These are phyloP conservation scores for Globisporangium radiosum DNA, from an alignment of 352 stramenopile species.

Conservation along the genomic window DNA sequence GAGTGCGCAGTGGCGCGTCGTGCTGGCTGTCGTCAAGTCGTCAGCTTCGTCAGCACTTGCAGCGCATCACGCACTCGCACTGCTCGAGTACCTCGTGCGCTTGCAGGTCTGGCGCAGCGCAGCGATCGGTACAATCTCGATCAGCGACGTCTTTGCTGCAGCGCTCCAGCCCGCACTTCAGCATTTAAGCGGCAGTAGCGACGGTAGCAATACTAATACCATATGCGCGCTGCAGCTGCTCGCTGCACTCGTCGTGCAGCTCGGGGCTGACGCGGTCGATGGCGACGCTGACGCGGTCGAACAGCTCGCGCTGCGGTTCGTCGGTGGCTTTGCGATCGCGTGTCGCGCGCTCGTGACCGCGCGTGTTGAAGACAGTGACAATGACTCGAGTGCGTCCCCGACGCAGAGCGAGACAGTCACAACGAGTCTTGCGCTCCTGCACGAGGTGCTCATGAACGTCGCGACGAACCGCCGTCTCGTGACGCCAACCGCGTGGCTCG, in stretches of 20 bases:
- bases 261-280: slow-evolving; percentile 23
- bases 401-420: slow-evolving; percentile 37
- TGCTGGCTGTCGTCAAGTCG: slow-evolving; percentile 58
- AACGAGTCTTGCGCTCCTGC: slow-evolving; percentile 35
- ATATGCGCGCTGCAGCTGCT: slow-evolving; percentile 41
- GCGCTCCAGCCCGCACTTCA: slow-evolving; percentile 57
- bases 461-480: slow-evolving; percentile 19
- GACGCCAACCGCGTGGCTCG: slow-evolving; percentile 40
- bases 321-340: slow-evolving; percentile 52
- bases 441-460: slow-evolving; percentile 42
- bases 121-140: slow-evolving; percentile 35
- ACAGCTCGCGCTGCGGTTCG: slow-evolving; percentile 27
- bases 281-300: slow-evolving; percentile 35
- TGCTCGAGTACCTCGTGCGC: slow-evolving; percentile 55
- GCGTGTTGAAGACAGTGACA: not conserved
- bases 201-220: slow-evolving; percentile 9
- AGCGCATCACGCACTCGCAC: slow-evolving; percentile 45
- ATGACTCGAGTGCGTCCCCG: not conserved
- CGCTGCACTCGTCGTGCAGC: slow-evolving; percentile 41
- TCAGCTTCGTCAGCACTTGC: slow-evolving; percentile 35
- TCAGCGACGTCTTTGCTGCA: slow-evolving; percentile 61
- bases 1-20: slow-evolving; percentile 51
- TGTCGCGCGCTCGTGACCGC: slow-evolving; percentile 33
- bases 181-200: slow-evolving; percentile 2
- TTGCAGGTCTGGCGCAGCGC: slow-evolving; percentile 46